Base-by-base conservation (phyloP, 208 protist species). In the Acanthamoeba healyi region DNA sequence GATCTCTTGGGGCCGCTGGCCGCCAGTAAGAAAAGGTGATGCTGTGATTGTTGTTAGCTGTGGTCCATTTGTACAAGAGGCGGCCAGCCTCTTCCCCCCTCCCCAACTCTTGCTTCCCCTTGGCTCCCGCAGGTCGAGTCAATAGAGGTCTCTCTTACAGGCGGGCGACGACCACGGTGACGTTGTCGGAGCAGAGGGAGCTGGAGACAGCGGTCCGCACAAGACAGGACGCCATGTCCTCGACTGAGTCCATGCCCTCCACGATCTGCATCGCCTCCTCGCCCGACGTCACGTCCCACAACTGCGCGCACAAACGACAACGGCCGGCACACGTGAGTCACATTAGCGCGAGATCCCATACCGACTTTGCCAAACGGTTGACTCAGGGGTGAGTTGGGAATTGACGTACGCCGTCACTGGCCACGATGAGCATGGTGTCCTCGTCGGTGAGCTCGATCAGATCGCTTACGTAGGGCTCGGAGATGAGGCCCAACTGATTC, bases 261-360 rank as follows among this genome's bases (percentile, higher is more conserved):
- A 95, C 87, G 9, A 96, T 67, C 54, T 96, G 94, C 87, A 93
- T 90, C n/a, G 95, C 96, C 70, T 89, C 65, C 56, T 96, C 38
- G 44, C 94, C 93, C 51, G 92, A 72, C 1, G 96, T 79, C 46
- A 97, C 96, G 88, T 97, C 96, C 96, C 96, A 97, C 17, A 97
- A 77, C 92, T 96, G 15, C 51, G 7, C 40, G n/a, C 3, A 1
- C 36, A 79, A n/a, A n/a, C n/a, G n/a, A n/a, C n/a, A n/a, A n/a
- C n/a, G n/a, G n/a, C n/a, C n/a, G n/a, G n/a, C n/a, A n/a, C n/a
- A n/a, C n/a, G n/a, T n/a, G n/a, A n/a, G n/a, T n/a, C n/a, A n/a
- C n/a, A n/a, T n/a, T n/a, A n/a, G n/a, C n/a, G n/a, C n/a, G n/a
- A n/a, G n/a, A n/a, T n/a, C n/a, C n/a, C n/a, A n/a, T n/a, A n/a